Conservation (phyloP, 2,329 filamentous ascomycete species). For the Neonectria sp. region DNA sequence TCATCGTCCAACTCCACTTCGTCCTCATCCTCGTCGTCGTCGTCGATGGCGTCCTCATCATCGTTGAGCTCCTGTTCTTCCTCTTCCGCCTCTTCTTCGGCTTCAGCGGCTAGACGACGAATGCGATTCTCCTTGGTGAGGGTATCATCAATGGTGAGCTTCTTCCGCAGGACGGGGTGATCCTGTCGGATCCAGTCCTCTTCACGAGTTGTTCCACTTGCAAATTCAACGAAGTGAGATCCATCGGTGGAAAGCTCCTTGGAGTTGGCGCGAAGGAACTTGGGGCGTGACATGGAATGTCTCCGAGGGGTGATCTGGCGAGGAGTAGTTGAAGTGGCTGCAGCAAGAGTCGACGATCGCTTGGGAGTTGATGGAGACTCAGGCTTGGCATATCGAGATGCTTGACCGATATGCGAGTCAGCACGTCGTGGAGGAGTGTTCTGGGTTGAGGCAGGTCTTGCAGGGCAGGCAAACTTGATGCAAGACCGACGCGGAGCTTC, state of each 20-base stretch:
- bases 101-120: slow-evolving; percentile 87
- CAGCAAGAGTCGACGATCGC: slow-evolving; percentile 43
- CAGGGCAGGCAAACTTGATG: slow-evolving; percentile 84
- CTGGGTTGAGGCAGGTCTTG: slow-evolving; percentile 63
- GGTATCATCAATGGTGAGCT: slow-evolving; percentile 91
- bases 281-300: slow-evolving; percentile 51
- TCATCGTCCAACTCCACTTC: slow-evolving; percentile 69
- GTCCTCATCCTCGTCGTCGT: slow-evolving; percentile 65
- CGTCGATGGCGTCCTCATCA: slow-evolving; percentile 63
- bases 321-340: slow-evolving; percentile 42
- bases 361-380: slow-evolving; percentile 53
- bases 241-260: slow-evolving; percentile 68
- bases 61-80: slow-evolving; percentile 75
- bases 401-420: slow-evolving; percentile 17
- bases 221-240: slow-evolving; percentile 90
- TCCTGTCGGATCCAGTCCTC: slow-evolving; percentile 92
- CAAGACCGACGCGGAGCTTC: slow-evolving; percentile 68
- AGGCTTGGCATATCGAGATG: slow-evolving; percentile 35
- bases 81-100: slow-evolving; percentile 87
- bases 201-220: slow-evolving; percentile 83
- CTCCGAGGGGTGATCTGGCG: slow-evolving; percentile 45
- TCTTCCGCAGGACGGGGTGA: slow-evolving; percentile 72
- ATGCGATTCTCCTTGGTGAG: slow-evolving; percentile 92
- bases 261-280: slow-evolving; percentile 66
- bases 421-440: slow-evolving; percentile 54